These are phyloP conservation scores for Fusarium coicis DNA, from an alignment of 2,329 filamentous ascomycete genomes.

Conservation along the genomic window DNA sequence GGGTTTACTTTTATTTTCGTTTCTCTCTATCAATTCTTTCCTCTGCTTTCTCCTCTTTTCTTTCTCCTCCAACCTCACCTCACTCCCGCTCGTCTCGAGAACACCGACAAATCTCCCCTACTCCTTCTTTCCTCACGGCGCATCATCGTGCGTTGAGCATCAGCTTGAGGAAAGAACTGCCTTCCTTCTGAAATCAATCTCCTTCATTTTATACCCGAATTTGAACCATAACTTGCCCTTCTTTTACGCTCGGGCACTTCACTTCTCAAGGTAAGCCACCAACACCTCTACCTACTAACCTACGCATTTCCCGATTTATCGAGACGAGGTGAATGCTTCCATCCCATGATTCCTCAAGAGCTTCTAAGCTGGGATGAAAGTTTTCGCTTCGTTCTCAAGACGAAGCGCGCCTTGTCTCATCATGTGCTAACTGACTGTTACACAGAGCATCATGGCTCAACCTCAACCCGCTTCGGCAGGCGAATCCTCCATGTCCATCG, in stretches of 20 bases:
- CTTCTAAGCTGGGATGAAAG: neutral
- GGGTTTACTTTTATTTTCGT: neutral
- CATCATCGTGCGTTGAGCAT: neutral
- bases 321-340: neutral
- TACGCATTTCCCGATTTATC: neutral
- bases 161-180: conserved; percentile 17
- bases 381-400: neutral
- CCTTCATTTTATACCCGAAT: neutral
- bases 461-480: conserved; percentile 3
- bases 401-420: neutral
- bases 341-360: neutral
- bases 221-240: neutral
- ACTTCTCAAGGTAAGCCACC: conserved; percentile 17
- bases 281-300: neutral
- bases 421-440: conserved; percentile 13
- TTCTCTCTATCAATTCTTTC: neutral
- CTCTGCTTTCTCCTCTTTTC: neutral
- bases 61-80: neutral
- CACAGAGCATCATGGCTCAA: conserved; percentile 32
- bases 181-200: neutral
- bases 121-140: neutral
- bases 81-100: neutral
- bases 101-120: neutral
- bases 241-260: neutral
- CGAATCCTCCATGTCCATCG: conserved; percentile 13